Evolutionary conservation across 2,329 filamentous ascomycete genomes (phyloP).

Genomic region (Lasiodiplodia hormozganensis): DNA sequence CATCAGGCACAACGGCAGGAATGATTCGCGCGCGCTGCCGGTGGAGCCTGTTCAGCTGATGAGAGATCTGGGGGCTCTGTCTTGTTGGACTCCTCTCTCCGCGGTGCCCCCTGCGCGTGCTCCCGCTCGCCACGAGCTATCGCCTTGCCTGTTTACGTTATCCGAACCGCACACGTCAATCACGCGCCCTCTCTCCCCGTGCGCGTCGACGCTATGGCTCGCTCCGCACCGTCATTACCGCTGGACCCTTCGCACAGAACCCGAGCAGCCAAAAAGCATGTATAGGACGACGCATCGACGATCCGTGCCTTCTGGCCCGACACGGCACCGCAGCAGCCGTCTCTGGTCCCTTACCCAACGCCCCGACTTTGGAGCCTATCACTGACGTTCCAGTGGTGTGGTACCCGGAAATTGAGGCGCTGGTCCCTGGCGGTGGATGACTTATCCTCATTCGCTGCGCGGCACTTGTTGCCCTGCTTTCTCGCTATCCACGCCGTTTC

Average conservation of each 20-base stretch:
- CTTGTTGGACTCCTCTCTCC: neutral
- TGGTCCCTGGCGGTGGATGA: neutral
- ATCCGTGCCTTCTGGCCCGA: conserved; percentile 10
- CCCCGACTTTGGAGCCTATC: conserved; percentile 15
- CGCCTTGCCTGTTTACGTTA: conserved; percentile 23
- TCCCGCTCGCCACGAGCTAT: conserved; percentile 22
- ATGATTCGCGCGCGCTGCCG: conserved; percentile 17
- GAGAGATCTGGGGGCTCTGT: conserved; percentile 3
- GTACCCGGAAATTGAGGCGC: conserved; percentile 26
- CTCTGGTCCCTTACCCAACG: conserved; percentile 26
- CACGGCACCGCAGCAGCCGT: neutral
- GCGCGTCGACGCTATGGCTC: conserved; percentile 8
- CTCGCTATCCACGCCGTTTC: too few relatives aligned
- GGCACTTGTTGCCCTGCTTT: neutral
- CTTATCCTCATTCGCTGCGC: conserved; percentile 6
- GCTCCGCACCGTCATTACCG: conserved; percentile 13
- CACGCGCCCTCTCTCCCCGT: neutral
- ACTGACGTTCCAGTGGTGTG: conserved; percentile 2
- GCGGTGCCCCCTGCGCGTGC: conserved; percentile 10
- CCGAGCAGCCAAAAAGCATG: neutral
- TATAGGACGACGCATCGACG: conserved; percentile 8
- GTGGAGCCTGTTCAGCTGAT: conserved; percentile 2
- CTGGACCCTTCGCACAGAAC: conserved; percentile 15
- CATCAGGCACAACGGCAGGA: conserved; percentile 15
- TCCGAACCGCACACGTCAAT: conserved; percentile 9